Conservation (phyloP, 768 basidiomycete genomes). For the Podaxis sp. region DNA sequence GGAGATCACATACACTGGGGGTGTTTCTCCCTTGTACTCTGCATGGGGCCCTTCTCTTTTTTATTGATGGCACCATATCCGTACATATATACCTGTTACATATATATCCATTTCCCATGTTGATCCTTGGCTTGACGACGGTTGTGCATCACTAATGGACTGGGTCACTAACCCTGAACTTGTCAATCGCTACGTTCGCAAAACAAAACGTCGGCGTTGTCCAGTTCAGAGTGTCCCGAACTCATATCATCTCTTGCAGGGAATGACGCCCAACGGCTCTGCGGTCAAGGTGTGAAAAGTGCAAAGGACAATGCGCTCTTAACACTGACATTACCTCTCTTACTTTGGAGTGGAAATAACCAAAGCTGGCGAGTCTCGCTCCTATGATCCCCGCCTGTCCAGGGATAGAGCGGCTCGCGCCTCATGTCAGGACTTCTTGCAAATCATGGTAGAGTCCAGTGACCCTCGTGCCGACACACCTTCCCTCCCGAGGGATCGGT, state of each 20-base stretch:
- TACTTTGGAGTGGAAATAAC: neutral
- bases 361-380: neutral
- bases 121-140: neutral
- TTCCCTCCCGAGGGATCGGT: conserved; percentile 16
- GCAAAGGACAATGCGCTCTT: too few species aligned
- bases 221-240: too few species aligned
- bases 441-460: conserved; percentile 17
- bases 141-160: too few species aligned
- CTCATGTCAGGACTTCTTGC: conserved; percentile 25
- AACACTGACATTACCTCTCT: neutral
- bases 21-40: neutral
- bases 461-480: conserved; percentile 16
- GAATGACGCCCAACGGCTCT: too few species aligned
- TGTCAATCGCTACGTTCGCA: too few species aligned
- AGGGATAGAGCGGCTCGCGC: neutral
- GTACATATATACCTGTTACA: conserved; percentile 2
- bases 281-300: too few species aligned
- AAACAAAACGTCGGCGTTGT: too few species aligned
- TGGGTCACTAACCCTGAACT: too few species aligned
- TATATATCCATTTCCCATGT: neutral
- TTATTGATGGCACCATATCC: neutral
- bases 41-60: neutral
- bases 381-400: neutral
- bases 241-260: too few species aligned
- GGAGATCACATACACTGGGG: neutral